Evolutionary conservation across 2,329 filamentous ascomycete species (phyloP).

Genomic region (Colletotrichum tanaceti): DNA sequence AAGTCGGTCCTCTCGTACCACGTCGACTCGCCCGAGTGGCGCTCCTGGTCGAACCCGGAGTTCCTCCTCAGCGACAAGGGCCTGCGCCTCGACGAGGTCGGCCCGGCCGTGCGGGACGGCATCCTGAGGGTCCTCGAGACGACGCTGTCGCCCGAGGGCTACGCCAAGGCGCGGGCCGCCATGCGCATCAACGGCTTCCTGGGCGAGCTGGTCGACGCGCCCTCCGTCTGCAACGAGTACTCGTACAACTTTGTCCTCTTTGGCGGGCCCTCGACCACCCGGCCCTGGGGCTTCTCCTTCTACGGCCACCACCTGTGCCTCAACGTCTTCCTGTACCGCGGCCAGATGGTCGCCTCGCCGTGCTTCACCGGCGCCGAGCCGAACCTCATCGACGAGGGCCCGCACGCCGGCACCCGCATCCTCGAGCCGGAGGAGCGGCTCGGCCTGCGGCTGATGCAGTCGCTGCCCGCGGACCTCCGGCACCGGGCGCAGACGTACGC

Average conservation of each 20-base stretch:
- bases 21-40: constrained; percentile 78
- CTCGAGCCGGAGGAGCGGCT: constrained; percentile 72
- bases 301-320: constrained; percentile 85
- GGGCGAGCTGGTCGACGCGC: constrained; percentile 72
- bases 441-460: constrained; percentile 78
- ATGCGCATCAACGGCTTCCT: constrained; percentile 83
- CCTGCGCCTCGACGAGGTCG: constrained; percentile 73
- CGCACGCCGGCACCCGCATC: constrained; percentile 72
- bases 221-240: constrained; percentile 76
- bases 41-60: constrained; percentile 78
- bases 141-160: constrained; percentile 76
- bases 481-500: constrained; percentile 67
- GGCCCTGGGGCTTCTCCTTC: constrained; percentile 78
- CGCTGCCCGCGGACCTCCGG: constrained; percentile 60
- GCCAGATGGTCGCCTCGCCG: constrained; percentile 76
- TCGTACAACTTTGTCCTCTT: constrained; percentile 83
- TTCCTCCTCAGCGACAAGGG: constrained; percentile 77
- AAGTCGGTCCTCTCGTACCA: constrained; percentile 64
- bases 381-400: constrained; percentile 76
- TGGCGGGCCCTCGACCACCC: constrained; percentile 65
- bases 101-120: constrained; percentile 55
- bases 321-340: constrained; percentile 72
- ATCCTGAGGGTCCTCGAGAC: constrained; percentile 67
- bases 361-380: constrained; percentile 86
- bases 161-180: constrained; percentile 74